Conservation (phyloP, 305 asterid species). For the Caryopteris hybrid region DNA sequence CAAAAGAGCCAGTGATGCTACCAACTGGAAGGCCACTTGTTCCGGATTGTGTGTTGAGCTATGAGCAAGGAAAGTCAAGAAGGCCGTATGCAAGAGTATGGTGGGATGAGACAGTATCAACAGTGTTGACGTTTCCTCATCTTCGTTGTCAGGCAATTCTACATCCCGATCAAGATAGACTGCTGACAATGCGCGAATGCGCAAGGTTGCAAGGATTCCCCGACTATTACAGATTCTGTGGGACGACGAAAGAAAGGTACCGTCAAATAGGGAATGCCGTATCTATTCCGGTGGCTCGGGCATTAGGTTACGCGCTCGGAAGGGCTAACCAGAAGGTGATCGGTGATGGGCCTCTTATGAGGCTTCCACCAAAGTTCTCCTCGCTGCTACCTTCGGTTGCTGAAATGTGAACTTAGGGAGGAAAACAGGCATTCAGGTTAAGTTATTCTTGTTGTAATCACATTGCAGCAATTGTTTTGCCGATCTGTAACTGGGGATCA, state of each 20-base stretch:
- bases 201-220: conserved; percentile 60
- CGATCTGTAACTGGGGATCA: neutral
- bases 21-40: conserved; percentile 39
- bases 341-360: conserved; percentile 36
- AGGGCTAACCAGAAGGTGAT: conserved; percentile 32
- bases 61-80: conserved; percentile 36
- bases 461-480: neutral
- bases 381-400: conserved; percentile 14
- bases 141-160: conserved; percentile 26
- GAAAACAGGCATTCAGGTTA: neutral
- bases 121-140: conserved; percentile 38
- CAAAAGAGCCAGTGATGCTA: conserved; percentile 31
- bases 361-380: conserved; percentile 36
- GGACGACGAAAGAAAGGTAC: conserved; percentile 37
- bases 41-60: conserved; percentile 27
- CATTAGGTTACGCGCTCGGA: conserved; percentile 56
- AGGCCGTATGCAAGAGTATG: conserved; percentile 43
- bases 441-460: neutral
- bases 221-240: conserved; percentile 43
- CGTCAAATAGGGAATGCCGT: conserved; percentile 62
- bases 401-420: conserved; percentile 14
- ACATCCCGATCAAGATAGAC: conserved; percentile 56
- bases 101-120: conserved; percentile 56
- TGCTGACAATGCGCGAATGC: conserved; percentile 42
- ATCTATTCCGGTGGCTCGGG: conserved; percentile 56